phyloP scores from a whole-genome alignment of 805 yeast species.

The Saccharomycopsis sp. region DNA sequence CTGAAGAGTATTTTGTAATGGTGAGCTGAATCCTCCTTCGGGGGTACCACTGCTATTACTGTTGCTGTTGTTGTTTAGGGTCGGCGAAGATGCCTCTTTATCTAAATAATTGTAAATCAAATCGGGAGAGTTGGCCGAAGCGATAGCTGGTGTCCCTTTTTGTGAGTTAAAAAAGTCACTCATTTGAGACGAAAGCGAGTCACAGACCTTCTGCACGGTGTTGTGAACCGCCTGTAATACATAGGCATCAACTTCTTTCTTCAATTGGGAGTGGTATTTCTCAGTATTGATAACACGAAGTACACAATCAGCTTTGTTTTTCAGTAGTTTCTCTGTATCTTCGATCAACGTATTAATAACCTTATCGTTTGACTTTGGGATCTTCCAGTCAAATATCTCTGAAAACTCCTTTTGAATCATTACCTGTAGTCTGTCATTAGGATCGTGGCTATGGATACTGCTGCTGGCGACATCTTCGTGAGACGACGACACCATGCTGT shows the following conservation, averaged over 20 bases:
- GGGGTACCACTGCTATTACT: neutral
- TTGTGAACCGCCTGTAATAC: slow-evolving; percentile 58
- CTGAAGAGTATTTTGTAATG: neutral
- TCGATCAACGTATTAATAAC: slow-evolving; percentile 55
- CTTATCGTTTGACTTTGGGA: slow-evolving; percentile 53
- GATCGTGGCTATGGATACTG: slow-evolving; percentile 1
- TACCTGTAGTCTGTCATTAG: slow-evolving; percentile 13
- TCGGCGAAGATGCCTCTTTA: slow-evolving; percentile 6
- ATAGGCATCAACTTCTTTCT: slow-evolving; percentile 66
- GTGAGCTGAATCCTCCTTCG: neutral
- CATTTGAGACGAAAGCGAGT: slow-evolving; percentile 1
- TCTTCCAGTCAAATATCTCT: slow-evolving; percentile 27
- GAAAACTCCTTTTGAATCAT: slow-evolving; percentile 13
- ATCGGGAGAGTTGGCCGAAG: slow-evolving; percentile 10
- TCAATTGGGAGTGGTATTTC: slow-evolving; percentile 67
- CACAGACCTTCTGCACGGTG: slow-evolving; percentile 44
- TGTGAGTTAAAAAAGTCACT: neutral
- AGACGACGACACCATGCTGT: slow-evolving; percentile 10
- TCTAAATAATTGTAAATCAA: slow-evolving; percentile 17
- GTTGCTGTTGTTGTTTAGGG: neutral
- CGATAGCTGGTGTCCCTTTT: neutral
- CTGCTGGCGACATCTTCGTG: neutral
- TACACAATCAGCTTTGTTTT: slow-evolving; percentile 62
- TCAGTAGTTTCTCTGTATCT: slow-evolving; percentile 58
- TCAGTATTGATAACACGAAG: slow-evolving; percentile 66